Evolutionary conservation across 2,329 filamentous ascomycete genomes (phyloP).

Genomic region (Aotearoamyces nothofagi): DNA sequence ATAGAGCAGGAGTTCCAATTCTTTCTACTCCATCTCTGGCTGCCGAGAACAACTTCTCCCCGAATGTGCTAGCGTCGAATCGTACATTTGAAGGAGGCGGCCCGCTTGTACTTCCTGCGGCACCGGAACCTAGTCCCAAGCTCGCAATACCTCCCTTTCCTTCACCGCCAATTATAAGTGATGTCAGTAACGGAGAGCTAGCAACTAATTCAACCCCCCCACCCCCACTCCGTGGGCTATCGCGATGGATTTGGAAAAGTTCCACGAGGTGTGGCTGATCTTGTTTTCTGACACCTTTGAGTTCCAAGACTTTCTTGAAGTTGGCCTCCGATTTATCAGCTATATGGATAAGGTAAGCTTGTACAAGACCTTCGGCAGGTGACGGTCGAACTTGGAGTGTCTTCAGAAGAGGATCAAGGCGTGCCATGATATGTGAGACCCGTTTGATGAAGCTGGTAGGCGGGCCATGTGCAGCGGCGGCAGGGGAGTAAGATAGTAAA

Average conservation of each 20-base stretch:
- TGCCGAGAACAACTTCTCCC: slow-evolving; percentile 76
- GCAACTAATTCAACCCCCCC: slow-evolving; percentile 49
- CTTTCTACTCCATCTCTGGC: slow-evolving; percentile 72
- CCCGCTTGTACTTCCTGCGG: slow-evolving; percentile 10
- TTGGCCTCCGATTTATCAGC: slow-evolving; percentile 86
- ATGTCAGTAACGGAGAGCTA: slow-evolving; percentile 55
- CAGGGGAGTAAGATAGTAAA: slow-evolving; percentile 42
- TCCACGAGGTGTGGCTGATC: slow-evolving; percentile 77
- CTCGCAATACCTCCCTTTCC: slow-evolving; percentile 29
- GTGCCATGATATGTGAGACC: slow-evolving; percentile 68
- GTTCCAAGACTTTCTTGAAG: slow-evolving; percentile 88
- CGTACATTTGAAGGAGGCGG: slow-evolving; percentile 27
- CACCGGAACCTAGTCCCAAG: slow-evolving; percentile 21
- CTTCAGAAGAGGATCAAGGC: slow-evolving; percentile 86
- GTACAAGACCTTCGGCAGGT: slow-evolving; percentile 84
- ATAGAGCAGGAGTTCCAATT: slow-evolving; percentile 32
- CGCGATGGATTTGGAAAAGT: slow-evolving; percentile 67
- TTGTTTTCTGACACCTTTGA: slow-evolving; percentile 79
- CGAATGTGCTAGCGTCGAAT: slow-evolving; percentile 72
- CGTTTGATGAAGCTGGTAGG: slow-evolving; percentile 64
- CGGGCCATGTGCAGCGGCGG: slow-evolving; percentile 8
- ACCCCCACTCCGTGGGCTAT: slow-evolving; percentile 53
- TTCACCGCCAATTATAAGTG: slow-evolving; percentile 36
- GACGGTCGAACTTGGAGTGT: slow-evolving; percentile 87
- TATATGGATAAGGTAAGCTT: slow-evolving; percentile 96